These are phyloP conservation scores for Akanthomyces dipterigenus DNA, from an alignment of 2,329 filamentous ascomycete genomes.

Conservation along the genomic window DNA sequence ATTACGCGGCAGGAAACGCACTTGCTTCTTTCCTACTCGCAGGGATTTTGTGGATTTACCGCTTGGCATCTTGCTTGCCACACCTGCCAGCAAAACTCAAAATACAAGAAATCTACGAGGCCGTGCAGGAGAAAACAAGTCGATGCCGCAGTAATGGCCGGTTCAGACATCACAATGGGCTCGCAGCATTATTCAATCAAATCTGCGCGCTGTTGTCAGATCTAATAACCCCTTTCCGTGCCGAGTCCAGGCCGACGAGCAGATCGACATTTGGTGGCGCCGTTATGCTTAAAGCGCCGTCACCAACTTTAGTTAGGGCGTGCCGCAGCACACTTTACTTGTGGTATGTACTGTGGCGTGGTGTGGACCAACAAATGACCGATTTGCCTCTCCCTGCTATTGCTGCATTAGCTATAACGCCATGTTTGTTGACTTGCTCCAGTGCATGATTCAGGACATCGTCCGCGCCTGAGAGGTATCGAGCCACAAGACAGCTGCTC, in stretches of 20 bases:
- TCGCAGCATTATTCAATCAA: background rate
- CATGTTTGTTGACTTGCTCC: too few relatives aligned
- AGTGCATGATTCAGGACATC: too few relatives aligned
- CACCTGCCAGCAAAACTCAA: background rate
- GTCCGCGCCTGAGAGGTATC: too few relatives aligned
- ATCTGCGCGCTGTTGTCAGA: background rate
- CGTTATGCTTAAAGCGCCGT: slow-evolving; percentile 3
- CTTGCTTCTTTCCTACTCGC: too few relatives aligned
- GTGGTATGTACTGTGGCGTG: background rate
- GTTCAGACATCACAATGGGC: background rate
- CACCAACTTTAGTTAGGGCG: background rate
- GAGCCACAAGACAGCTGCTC: too few relatives aligned
- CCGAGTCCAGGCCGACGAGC: too few relatives aligned
- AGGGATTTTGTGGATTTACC: too few relatives aligned
- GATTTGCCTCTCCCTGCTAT: too few relatives aligned
- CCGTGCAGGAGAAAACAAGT: background rate
- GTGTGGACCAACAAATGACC: background rate
- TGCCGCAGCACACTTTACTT: background rate
- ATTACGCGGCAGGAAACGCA: slow-evolving; percentile 1
- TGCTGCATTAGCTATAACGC: too few relatives aligned
- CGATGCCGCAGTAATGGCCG: background rate
- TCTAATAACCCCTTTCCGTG: too few relatives aligned
- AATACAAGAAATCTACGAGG: background rate
- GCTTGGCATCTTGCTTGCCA: background rate
- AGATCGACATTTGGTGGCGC: background rate